Base-by-base conservation (phyloP, 2,329 filamentous ascomycete genomes). In the Orbilia javanica region DNA sequence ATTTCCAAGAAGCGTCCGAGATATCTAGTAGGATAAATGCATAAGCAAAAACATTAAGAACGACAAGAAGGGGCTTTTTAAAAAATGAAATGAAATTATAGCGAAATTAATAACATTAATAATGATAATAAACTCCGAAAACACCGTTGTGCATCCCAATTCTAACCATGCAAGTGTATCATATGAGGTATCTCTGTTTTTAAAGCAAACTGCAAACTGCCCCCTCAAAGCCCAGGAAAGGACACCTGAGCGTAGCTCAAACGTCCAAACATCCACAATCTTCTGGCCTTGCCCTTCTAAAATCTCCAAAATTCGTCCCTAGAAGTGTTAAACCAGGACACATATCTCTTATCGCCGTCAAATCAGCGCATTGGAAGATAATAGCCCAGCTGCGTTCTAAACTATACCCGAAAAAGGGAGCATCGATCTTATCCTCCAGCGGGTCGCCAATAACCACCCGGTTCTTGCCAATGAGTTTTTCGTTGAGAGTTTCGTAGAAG, bases 401-500 rank as follows among this genome's bases (percentile, higher is more conserved):
- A 25, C 73, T 74, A 31, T 81, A 80, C 15, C 80, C 80, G 31
- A 81, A 80, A 39, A 73, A 68, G 11, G 80, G 79, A 15, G 75
- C 79, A 50, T 81, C 76, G 1, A 60, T 46, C 3, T 46, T 13
- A 22, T 79, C 75, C n/a, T 74, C 50, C 13, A 50, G 22, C 31
- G 18, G 18, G 7, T 46, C 25, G 5, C 66, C 65, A 8, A 76
- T 39, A 64, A 69, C 10, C 31, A 71, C 69, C 64, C 69, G 76
- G 25, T 79, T 64, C 8, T 79, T 79, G 25, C 80, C 80, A 27
- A 84, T 62, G 5, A 80, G 65, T 6, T 78, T 39, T 15, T 76
- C 77, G 27, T 86, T 74, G 13, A 78, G n/a, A 8, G 82, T 81
- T 31, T 84, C 79, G 71, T 85, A 86, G 15, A 85, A 79, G 4